These are phyloP conservation scores for Xylaria sp. DNA, from an alignment of 495 filamentous ascomycete genomes.

Conservation along the genomic window DNA sequence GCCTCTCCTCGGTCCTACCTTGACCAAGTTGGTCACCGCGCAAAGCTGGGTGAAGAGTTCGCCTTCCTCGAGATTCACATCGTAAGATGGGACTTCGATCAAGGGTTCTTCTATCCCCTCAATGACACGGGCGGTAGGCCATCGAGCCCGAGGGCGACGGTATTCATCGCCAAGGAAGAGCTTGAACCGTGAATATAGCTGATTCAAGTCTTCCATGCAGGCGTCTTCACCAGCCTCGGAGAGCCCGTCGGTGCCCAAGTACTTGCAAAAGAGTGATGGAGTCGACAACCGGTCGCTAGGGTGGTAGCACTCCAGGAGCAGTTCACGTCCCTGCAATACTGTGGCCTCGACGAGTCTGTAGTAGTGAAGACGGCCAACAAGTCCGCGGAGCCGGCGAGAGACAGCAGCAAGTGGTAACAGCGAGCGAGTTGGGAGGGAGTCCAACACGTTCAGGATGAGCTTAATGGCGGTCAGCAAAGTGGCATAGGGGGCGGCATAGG, in stretches of 20 bases:
- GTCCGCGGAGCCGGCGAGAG: conserved; percentile 70
- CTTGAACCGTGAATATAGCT: conserved; percentile 63
- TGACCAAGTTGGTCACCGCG: conserved; percentile 71
- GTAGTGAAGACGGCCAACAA: conserved; percentile 72
- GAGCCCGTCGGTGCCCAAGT: conserved; percentile 64
- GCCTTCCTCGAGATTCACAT: conserved; percentile 68
- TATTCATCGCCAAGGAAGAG: conserved; percentile 61
- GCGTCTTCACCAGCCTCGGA: conserved; percentile 50
- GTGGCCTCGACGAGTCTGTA: conserved; percentile 66
- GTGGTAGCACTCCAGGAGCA: conserved; percentile 81
- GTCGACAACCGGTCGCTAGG: conserved; percentile 72
- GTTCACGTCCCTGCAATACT: conserved; percentile 62
- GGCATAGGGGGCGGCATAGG: not conserved
- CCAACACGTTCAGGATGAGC: conserved; percentile 73
- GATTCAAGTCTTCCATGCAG: conserved; percentile 42
- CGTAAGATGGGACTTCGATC: conserved; percentile 56
- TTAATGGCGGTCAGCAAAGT: conserved; percentile 42
- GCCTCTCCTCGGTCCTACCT: conserved; percentile 63
- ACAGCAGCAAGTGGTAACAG: conserved; percentile 68
- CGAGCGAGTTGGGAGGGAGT: conserved; percentile 61
- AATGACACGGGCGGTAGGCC: conserved; percentile 33
- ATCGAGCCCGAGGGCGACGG: conserved; percentile 40
- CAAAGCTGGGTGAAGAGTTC: conserved; percentile 78
- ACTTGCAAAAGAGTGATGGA: conserved; percentile 72
- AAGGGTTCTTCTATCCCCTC: conserved; percentile 30